Percentiles rank a stretch among this genome's conserved stretches.
phyloP scores from a whole-genome alignment of 176 grass and related monocot genomes.

The Carex cristatella region DNA sequence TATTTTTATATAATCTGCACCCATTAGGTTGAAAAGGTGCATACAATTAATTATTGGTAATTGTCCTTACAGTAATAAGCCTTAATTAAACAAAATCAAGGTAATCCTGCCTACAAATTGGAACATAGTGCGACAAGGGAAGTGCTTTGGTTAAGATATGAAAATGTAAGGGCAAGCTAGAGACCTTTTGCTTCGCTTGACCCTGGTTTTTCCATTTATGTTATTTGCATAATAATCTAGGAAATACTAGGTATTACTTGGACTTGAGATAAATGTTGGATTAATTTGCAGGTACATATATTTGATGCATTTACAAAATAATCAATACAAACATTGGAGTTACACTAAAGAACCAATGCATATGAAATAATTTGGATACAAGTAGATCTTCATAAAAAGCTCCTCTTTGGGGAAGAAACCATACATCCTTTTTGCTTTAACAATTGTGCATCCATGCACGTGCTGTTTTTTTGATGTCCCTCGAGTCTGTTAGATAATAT shows the following conservation, averaged over 20 bases:
- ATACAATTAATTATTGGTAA: background rate
- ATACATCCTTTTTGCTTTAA: conserved; percentile 89
- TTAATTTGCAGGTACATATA: background rate
- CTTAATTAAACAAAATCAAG: background rate
- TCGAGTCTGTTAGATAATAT: conserved; percentile 37
- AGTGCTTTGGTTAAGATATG: background rate
- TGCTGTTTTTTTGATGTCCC: conserved; percentile 62
- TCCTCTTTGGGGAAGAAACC: conserved; percentile 75
- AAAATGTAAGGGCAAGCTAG: background rate
- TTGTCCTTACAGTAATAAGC: background rate
- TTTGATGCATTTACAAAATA: background rate
- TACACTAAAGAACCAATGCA: conserved; percentile 10
- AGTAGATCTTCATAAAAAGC: conserved; percentile 80
- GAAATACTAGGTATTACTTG: background rate
- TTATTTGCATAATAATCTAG: background rate
- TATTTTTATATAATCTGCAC: background rate
- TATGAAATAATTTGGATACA: conserved; percentile 64
- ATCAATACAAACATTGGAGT: conserved; percentile 12
- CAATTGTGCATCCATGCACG: conserved; percentile 85
- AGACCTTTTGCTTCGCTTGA: background rate
- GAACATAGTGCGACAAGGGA: background rate
- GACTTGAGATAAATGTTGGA: background rate
- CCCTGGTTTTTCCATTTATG: background rate
- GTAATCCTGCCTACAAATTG: background rate
- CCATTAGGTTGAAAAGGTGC: background rate